phyloP scores from a whole-genome alignment of 495 filamentous ascomycete genomes.

The Apiosordaria backusii region DNA sequence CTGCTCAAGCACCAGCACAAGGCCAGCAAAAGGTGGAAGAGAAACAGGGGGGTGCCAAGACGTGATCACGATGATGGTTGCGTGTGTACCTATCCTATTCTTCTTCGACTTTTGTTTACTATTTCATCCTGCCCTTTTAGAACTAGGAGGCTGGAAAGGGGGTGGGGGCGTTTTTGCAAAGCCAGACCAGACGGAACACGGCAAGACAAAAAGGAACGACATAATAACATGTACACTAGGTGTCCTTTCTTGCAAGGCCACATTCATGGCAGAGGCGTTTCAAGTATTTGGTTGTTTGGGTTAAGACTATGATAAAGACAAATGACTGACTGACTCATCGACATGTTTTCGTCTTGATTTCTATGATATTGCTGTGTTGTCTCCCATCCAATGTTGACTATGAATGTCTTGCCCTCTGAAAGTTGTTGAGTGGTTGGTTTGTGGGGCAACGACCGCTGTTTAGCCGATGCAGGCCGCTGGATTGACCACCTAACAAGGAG shows the following conservation, averaged over 20 bases:
- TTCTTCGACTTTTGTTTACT: constrained; percentile 8
- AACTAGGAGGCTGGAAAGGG: background rate
- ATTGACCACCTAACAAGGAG: background rate
- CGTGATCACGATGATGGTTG: constrained; percentile 9
- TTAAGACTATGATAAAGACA: constrained; percentile 8
- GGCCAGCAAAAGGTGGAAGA: constrained; percentile 8
- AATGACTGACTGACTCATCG: constrained; percentile 17
- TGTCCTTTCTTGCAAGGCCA: constrained; percentile 7
- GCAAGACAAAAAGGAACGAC: constrained; percentile 19
- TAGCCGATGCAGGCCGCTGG: constrained; percentile 5
- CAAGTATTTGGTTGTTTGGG: background rate
- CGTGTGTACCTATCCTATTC: background rate
- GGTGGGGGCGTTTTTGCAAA: constrained; percentile 7
- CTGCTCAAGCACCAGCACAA: background rate
- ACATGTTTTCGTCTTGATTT: background rate
- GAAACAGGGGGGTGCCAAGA: constrained; percentile 11
- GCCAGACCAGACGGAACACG: constrained; percentile 14
- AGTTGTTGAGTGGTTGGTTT: background rate
- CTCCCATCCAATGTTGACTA: background rate
- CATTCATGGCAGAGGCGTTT: constrained; percentile 28
- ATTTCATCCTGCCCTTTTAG: background rate
- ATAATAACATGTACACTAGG: constrained; percentile 13
- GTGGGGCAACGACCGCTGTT: constrained; percentile 7
- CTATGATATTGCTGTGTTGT: too few species aligned
- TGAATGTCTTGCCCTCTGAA: background rate